Base-by-base conservation (phyloP, 805 yeast genomes). In the Alloascoidea hylecoeti region DNA sequence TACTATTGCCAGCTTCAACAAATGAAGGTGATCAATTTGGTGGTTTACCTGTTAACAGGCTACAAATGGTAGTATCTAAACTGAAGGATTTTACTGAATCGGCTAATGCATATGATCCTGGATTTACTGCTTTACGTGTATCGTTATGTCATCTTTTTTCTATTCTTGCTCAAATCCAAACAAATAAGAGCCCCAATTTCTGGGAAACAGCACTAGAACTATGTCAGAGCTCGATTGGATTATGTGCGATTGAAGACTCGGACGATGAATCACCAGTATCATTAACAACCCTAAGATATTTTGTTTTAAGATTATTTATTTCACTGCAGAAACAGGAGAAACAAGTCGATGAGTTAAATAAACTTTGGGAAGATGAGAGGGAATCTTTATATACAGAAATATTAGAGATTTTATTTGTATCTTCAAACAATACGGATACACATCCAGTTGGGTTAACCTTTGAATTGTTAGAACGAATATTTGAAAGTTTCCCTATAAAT, bases 1-100 rank as follows among this genome's bases (percentile, higher is more conserved):
- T 64, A 41, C 36, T 55, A 61, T 44, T 60, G 73, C 41, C 16
- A 36, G 2, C 17, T 34, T 14, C 45, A 44, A 15, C 30, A n/a
- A 42, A 42, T 3, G 48, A 57, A 15, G 62, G 55, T 14, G 44
- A 43, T 16, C 48, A 39, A 1, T 57, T 55, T 35, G 55, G 51
- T n/a, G 63, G 75, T 2, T 56, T 81, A 17, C 78, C 83, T 4
- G 62, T 69, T 2, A 86, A 76, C 48, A 66, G 92, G 46, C 58
- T 78, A 32, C 68, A 64, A 34, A 72, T 80, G 83, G 55, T 78
- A 5, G 43, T 82, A 15, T 67, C 62, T 33, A 65, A 70, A 3
- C 44, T 85, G 1, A 49, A 54, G 3, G 56, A 56, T 15, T 78
- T 88, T 83, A 46, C 78, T 16, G 80, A 75, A 16, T 64, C 76